A percentile compares a stretch with the other conserved stretches of the same genome.
Conservation (phyloP, 306 rosid genomes). For the Lathyrus tuberosus region DNA sequence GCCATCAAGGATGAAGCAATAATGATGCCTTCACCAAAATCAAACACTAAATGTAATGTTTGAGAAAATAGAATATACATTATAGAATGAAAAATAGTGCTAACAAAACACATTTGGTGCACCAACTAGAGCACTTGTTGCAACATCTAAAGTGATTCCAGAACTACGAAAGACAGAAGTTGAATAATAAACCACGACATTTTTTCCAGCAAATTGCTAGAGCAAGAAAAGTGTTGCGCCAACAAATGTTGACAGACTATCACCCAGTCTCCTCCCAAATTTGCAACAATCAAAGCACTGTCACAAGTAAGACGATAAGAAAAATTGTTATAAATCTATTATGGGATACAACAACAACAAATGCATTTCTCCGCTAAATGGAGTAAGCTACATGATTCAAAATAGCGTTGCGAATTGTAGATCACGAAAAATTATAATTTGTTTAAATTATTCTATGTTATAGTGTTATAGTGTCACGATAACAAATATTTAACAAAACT, state of each 20-base stretch:
- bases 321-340: conserved; percentile 24
- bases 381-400: conserved; percentile 8
- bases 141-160: too few species aligned
- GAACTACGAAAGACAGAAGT: too few species aligned
- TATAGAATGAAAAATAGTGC: too few species aligned
- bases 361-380: not conserved
- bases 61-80: too few species aligned
- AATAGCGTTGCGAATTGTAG: not conserved
- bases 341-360: not conserved
- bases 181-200: too few species aligned
- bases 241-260: conserved; percentile 62
- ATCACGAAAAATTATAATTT: not conserved
- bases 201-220: too few species aligned
- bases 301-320: conserved; percentile 44
- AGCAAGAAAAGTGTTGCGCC: too few species aligned
- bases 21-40: too few species aligned
- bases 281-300: conserved; percentile 81
- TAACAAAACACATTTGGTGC: too few species aligned
- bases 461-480: not conserved
- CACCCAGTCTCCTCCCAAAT: conserved; percentile 91
- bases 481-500: not conserved
- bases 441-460: not conserved
- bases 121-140: too few species aligned
- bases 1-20: too few species aligned
- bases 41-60: too few species aligned